Evolutionary conservation across 2,329 filamentous ascomycete species (phyloP).

Genomic region (Fusarium armeniacum): DNA sequence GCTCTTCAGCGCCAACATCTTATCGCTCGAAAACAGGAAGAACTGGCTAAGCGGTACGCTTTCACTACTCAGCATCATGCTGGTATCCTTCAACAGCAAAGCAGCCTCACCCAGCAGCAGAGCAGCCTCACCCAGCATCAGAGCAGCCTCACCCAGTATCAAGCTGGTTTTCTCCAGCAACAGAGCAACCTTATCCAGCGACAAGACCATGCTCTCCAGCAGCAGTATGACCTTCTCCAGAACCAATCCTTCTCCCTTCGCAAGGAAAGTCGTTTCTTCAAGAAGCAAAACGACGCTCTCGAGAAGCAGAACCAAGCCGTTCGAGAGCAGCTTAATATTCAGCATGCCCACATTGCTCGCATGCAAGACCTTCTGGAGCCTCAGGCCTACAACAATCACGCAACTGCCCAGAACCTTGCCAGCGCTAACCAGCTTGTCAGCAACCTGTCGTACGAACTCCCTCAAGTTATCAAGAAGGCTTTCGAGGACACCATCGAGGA

Average conservation of each 20-base stretch:
- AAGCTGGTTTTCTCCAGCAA: background rate
- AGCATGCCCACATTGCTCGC: constrained; percentile 36
- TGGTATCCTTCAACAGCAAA: background rate
- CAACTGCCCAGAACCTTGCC: constrained; percentile 45
- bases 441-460: constrained; percentile 50
- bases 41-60: background rate
- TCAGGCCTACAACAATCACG: constrained; percentile 36
- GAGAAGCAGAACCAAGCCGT: constrained; percentile 46
- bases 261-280: constrained; percentile 28
- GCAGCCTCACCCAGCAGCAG: background rate
- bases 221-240: constrained; percentile 4
- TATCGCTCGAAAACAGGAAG: background rate
- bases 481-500: constrained; percentile 44
- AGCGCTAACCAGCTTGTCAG: constrained; percentile 37
- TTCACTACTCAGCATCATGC: background rate
- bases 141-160: background rate
- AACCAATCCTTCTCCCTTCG: constrained; percentile 13
- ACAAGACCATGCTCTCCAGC: constrained; percentile 4
- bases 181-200: background rate
- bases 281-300: constrained; percentile 27
- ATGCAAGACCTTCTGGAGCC: constrained; percentile 44
- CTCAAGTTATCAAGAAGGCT: constrained; percentile 46
- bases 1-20: background rate
- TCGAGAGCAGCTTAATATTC: constrained; percentile 49
- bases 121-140: constrained; percentile 2